These are phyloP conservation scores for Calonectria hongkongensis DNA, from an alignment of 2,329 filamentous ascomycete species.

Conservation along the genomic window DNA sequence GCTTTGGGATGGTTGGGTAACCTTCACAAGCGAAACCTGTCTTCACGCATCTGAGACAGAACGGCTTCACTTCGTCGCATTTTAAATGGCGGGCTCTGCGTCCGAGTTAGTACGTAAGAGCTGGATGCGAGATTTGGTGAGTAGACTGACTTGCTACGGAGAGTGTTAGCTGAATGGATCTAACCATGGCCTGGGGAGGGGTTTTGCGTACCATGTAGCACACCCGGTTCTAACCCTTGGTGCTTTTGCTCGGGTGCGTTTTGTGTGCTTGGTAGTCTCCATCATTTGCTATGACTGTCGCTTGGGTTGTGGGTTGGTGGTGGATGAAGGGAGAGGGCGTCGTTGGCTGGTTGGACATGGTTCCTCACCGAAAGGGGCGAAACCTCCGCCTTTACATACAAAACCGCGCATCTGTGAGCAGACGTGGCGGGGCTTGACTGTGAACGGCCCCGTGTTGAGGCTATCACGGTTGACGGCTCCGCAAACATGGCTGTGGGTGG, in stretches of 20 bases:
- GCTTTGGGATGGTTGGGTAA: slow-evolving; percentile 32
- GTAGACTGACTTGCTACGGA: neutral
- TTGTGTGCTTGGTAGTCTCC: neutral
- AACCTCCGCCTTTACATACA: no score
- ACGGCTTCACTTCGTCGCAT: slow-evolving; percentile 55
- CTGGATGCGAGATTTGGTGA: neutral
- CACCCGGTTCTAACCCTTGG: slow-evolving; percentile 24
- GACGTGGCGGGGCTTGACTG: no score
- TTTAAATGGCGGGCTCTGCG: slow-evolving; percentile 50
- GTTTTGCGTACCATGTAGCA: slow-evolving; percentile 18
- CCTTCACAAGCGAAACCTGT: slow-evolving; percentile 49
- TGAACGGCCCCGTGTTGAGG: no score
- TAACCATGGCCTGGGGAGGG: neutral
- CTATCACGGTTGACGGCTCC: no score
- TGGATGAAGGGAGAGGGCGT: neutral
- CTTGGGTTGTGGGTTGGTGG: neutral
- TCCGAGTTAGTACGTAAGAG: neutral
- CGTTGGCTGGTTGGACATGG: neutral
- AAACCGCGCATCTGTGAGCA: no score
- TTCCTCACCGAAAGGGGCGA: neutral
- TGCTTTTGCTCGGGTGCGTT: neutral
- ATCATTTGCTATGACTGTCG: neutral
- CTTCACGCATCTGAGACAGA: slow-evolving; percentile 46
- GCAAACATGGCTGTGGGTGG: no score
- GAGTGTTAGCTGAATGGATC: neutral